Base-by-base conservation (phyloP, 2,329 filamentous ascomycete species). In the Bimuria novae-zelandiae region DNA sequence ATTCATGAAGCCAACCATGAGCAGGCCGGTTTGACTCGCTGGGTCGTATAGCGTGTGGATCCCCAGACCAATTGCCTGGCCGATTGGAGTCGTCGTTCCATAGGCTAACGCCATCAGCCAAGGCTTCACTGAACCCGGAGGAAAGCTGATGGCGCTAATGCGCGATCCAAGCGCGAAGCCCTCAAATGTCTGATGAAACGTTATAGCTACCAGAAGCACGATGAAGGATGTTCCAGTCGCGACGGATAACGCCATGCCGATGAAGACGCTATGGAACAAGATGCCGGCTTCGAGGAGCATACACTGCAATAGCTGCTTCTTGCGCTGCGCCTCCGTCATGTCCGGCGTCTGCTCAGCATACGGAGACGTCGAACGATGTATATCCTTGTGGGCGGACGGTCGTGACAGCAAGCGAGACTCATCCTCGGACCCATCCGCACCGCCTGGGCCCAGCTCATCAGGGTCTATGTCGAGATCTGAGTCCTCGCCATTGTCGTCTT, bases 231-330 rank as follows among this genome's bases (percentile, higher is more conserved):
- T 75, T 1, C 88, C 84, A 1, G 83, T 83, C 17, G 86, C 86
- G 58, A 90, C 87, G 22, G 84, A 87, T 22, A 90, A 75, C 0
- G 88, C 88, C 80, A 89, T 88, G 52, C 87, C 87, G 51, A 90
- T 87, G 69, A 90, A 90, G 54, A 92, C 82, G 55, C 85, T 89
- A 74, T 92, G 89, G 69, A 92, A 92, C 10, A 92, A 78, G 59
- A 92, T 92, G 55, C 89, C 89, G 51, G 88, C 86, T 71, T 92
- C 89, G 4, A 92, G 81, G 2, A 92, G 80, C 4, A 89, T 82
- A 60, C 89, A 90, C 72, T 92, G 89, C 62, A 90, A 79, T 2
- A 88, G 82, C 70, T 86, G 83, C 63, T 84, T 88, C 65, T 83
- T 82, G 35, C 70, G 71, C 71, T 83, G 79, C 14, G 74, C 79